Percentiles rank a stretch among this genome's conserved stretches.
phyloP scores from a whole-genome alignment of 768 basidiomycete species.

The Scleroderma bovista region DNA sequence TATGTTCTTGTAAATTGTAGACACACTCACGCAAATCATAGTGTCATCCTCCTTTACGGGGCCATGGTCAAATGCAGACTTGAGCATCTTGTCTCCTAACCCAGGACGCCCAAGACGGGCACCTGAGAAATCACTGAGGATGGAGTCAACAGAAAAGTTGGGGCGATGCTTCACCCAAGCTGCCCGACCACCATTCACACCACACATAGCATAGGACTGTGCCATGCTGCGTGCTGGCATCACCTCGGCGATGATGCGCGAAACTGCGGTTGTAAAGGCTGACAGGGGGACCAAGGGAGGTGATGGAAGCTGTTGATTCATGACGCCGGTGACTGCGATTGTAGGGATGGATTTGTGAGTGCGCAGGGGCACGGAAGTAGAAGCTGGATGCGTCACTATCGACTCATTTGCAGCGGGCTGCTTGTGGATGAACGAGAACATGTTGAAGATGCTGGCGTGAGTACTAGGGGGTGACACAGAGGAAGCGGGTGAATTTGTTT shows the following conservation, averaged over 20 bases:
- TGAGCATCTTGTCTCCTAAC: constrained; percentile 86
- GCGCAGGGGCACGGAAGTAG: constrained; percentile 46
- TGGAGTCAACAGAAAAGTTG: too few relatives aligned
- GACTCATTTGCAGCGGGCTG: too few relatives aligned
- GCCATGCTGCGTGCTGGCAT: constrained; percentile 57
- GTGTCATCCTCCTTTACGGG: constrained; percentile 69
- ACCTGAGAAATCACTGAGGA: too few relatives aligned
- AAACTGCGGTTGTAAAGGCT: too few relatives aligned
- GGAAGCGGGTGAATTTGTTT: too few relatives aligned
- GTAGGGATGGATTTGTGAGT: constrained; percentile 27
- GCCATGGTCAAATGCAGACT: constrained; percentile 46
- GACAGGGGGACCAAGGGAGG: too few relatives aligned
- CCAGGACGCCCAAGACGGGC: constrained; percentile 62
- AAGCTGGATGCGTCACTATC: constrained; percentile 73
- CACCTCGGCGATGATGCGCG: too few relatives aligned
- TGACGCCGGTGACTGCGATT: constrained; percentile 51
- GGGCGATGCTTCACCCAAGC: too few relatives aligned
- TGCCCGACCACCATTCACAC: constrained; percentile 51
- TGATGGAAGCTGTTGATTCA: too few relatives aligned
- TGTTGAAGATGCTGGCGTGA: too few relatives aligned
- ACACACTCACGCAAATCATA: constrained; percentile 62
- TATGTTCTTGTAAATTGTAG: constrained; percentile 1
- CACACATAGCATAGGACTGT: constrained; percentile 49
- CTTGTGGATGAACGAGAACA: too few relatives aligned
- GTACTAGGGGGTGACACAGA: too few relatives aligned